These are phyloP conservation scores for Peziza echinospora DNA, from an alignment of 495 filamentous ascomycete genomes.

Conservation along the genomic window DNA sequence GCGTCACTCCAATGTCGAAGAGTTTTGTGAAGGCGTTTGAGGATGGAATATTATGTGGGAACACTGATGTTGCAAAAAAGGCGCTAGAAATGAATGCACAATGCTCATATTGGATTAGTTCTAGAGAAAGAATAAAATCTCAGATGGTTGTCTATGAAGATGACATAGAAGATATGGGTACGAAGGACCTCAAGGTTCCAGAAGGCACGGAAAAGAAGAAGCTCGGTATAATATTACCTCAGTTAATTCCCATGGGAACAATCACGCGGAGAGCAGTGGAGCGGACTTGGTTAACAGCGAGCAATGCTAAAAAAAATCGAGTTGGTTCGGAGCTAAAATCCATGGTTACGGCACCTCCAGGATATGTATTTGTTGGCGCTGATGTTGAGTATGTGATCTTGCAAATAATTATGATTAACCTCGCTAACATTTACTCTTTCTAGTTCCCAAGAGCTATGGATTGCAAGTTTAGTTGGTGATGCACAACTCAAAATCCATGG, in stretches of 20 bases:
- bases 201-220: conserved; percentile 3
- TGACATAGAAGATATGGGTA: conserved; percentile 23
- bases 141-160: conserved; percentile 82
- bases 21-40: conserved; percentile 80
- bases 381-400: conserved; percentile 49
- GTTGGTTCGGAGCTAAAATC: conserved; percentile 95
- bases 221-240: conserved; percentile 85
- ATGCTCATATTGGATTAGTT: conserved; percentile 97
- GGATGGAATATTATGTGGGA: conserved; percentile 56
- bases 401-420: neutral
- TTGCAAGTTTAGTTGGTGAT: conserved; percentile 85
- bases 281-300: conserved; percentile 94
- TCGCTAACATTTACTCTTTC: neutral
- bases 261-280: conserved; percentile 93
- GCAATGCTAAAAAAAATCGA: conserved; percentile 85
- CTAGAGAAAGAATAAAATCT: conserved; percentile 70
- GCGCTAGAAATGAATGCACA: conserved; percentile 95
- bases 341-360: conserved; percentile 80
- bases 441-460: conserved; percentile 89
- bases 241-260: conserved; percentile 96
- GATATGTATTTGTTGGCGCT: conserved; percentile 84
- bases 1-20: conserved; percentile 72
- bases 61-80: conserved; percentile 42
- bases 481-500: conserved; percentile 84
- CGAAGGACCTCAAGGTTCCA: neutral